phyloP scores from a whole-genome alignment of 306 rosid species.

The Argentina anserina region DNA sequence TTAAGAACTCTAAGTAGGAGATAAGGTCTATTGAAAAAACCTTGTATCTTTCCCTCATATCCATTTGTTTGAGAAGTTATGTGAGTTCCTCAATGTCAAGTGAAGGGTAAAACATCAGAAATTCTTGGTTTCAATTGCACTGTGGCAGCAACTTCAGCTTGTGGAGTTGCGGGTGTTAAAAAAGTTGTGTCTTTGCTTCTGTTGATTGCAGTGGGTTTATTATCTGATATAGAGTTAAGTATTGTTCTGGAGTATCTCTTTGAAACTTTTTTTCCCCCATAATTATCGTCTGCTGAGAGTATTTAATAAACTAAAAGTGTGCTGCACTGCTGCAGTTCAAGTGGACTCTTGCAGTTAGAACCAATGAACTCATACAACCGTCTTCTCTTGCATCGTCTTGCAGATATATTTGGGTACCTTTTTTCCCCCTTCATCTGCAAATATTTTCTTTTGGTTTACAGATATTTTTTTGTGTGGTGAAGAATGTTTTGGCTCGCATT shows the following conservation, averaged over 20 bases:
- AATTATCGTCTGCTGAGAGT: slow-evolving; percentile 1
- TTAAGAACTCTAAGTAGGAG: not conserved
- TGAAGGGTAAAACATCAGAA: not conserved
- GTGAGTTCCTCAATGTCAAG: not conserved
- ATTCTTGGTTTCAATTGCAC: not conserved
- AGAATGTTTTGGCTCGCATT: not conserved
- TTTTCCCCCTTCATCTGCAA: slow-evolving; percentile 17
- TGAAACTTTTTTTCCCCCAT: not conserved
- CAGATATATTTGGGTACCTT: slow-evolving; percentile 92
- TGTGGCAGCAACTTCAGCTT: not conserved
- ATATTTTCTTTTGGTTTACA: slow-evolving; percentile 4
- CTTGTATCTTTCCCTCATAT: not conserved
- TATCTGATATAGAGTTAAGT: not conserved
- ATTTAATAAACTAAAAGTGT: not conserved
- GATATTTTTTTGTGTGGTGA: not conserved
- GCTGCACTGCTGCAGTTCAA: slow-evolving; percentile 49
- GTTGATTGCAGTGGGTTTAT: not conserved
- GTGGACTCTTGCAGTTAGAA: slow-evolving; percentile 79
- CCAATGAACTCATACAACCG: slow-evolving; percentile 94
- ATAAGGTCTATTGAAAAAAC: not conserved
- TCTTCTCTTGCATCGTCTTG: slow-evolving; percentile 96
- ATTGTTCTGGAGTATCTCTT: not conserved
- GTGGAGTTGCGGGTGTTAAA: slow-evolving; percentile 2
- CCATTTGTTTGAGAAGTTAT: not conserved
- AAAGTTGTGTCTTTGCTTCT: not conserved